Evolutionary conservation across 345 rosid genomes (phyloP), one percentile per base, ranked within the genome.

Genomic region (Orychophragmus violaceus): DNA sequence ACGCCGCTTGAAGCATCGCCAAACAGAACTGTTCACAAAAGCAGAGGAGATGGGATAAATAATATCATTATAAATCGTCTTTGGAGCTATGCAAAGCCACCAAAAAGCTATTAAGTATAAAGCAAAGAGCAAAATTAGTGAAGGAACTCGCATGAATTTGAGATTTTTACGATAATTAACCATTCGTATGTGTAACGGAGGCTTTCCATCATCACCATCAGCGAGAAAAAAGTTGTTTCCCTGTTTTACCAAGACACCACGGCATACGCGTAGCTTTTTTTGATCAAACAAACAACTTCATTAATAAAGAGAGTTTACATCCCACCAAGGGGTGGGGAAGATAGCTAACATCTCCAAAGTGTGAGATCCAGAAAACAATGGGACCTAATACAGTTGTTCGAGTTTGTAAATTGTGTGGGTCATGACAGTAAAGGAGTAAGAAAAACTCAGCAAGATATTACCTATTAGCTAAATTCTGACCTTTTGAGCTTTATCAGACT

Each of bases 111-210:
- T 19, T 17, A 48, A 16, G 46, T 53, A 25, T 28, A 1, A 50
- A 36, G 33, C 5, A 23, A 5, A 54, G 22, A 10, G 2, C 27
- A 8, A 35, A 70, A 39, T 37, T 21, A 27, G 64, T 46, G 28
- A 62, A 60, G 19, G 44, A 75, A 83, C 96, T 81, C 76, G 87
- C 98, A 85, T 79, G 74, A 85, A 91, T 71, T 87, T 85, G 75
- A 87, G 88, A 75, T 89, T 78, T 69, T 74, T 84, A 25, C 71
- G 33, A 77, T 89, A 95, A 59, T 35, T 60, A 68, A 63, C 84
- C 98, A 91, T 91, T 52, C 62, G 85, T 33, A 89, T 71, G 68
- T 89, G 98, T 74, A 91, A 87, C 29, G 90, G 88, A 77, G 87
- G 81, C 59, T 84, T 82, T 56, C 79, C 88, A 37, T 74, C 79